phyloP scores from a whole-genome alignment of 2,329 filamentous ascomycete genomes.

The Hyphodiscus sp. region DNA sequence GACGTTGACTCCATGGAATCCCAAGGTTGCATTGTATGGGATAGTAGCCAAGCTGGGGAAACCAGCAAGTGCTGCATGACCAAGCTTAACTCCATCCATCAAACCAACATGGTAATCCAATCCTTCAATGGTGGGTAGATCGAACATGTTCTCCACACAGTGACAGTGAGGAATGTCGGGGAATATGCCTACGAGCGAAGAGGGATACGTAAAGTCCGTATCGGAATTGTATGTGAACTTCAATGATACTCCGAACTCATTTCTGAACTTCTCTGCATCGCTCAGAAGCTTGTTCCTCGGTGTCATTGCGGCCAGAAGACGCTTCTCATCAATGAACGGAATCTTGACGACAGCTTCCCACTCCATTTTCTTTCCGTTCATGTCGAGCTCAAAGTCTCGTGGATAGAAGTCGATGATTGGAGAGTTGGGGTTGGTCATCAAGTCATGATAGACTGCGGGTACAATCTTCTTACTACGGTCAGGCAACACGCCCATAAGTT shows the following conservation, averaged over 20 bases:
- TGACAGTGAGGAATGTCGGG: constrained; percentile 81
- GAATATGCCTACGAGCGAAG: constrained; percentile 82
- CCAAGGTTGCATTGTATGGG: constrained; percentile 73
- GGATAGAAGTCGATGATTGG: constrained; percentile 98
- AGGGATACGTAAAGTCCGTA: constrained; percentile 76
- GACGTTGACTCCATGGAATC: constrained; percentile 85
- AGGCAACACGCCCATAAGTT: constrained; percentile 95
- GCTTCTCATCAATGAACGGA: constrained; percentile 91
- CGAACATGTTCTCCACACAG: constrained; percentile 94
- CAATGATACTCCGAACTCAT: constrained; percentile 84
- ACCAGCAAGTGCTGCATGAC: constrained; percentile 76
- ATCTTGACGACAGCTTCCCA: constrained; percentile 99
- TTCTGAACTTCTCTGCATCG: constrained; percentile 72
- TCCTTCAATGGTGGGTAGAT: constrained; percentile 86
- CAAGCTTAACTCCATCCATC: constrained; percentile 77
- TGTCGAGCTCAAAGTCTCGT: constrained; percentile 92
- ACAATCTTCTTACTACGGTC: constrained; percentile 98
- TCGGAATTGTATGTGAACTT: constrained; percentile 85
- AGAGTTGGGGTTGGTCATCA: constrained; percentile 87
- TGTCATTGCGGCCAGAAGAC: constrained; percentile 78
- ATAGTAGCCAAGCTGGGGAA: constrained; percentile 88
- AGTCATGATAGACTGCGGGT: constrained; percentile 73
- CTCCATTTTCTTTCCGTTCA: constrained; percentile 99
- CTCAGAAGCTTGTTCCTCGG: constrained; percentile 74
- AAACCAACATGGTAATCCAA: constrained; percentile 79